Conservation (phyloP, 2,329 filamentous ascomycete genomes). For the Ophiostoma australiae region DNA sequence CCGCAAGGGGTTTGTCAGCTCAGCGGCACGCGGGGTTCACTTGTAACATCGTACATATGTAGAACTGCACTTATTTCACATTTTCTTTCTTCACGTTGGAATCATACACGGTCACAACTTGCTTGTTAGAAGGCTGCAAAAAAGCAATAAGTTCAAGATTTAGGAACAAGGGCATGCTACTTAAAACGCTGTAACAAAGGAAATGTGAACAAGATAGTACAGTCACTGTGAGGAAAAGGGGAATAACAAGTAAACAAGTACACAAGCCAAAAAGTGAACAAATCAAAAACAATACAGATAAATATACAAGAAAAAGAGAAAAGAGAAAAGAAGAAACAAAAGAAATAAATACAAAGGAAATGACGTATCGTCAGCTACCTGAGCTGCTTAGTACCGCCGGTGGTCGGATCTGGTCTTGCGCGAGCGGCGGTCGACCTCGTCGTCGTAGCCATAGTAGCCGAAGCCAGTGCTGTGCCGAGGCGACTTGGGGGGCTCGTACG, state of each 20-base stretch:
- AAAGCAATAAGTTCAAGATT: background rate
- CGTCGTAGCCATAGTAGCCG: background rate
- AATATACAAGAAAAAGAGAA: background rate
- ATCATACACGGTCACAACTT: background rate
- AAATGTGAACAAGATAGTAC: background rate
- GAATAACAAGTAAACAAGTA: background rate
- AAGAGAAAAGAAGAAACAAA: background rate
- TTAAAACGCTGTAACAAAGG: background rate
- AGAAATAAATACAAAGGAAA: background rate
- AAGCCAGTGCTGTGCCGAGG: background rate
- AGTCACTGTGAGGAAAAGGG: background rate
- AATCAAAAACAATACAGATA: background rate
- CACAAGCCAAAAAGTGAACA: background rate
- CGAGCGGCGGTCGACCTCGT: background rate
- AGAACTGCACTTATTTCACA: too few relatives aligned
- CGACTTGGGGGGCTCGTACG: background rate
- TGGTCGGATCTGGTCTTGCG: background rate
- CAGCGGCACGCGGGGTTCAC: background rate
- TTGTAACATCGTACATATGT: background rate
- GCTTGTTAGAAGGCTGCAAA: background rate
- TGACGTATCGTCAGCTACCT: background rate
- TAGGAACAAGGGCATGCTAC: background rate
- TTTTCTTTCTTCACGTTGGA: too few relatives aligned
- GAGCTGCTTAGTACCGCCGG: background rate
- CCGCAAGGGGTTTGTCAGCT: background rate